Conservation (phyloP, 805 yeast genomes). For the Kluyveromyces dobzhanskii region DNA sequence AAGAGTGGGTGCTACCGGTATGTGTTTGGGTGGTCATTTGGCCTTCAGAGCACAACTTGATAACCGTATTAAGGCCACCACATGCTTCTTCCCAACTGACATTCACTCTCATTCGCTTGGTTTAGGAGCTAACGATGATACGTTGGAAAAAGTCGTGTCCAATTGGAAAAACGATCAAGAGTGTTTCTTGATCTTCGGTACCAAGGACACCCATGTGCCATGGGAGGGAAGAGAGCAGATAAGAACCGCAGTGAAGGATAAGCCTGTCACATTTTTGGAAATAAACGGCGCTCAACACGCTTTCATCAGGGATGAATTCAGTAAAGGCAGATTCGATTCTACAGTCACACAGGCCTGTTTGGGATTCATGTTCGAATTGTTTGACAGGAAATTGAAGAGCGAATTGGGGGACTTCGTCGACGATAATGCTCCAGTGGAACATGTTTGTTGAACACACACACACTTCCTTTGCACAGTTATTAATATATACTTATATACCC, state of each 20-base stretch:
- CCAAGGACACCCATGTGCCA: conserved; percentile 73
- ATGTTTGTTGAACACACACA: conserved; percentile 54
- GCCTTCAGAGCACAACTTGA: conserved; percentile 63
- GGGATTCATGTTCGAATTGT: conserved; percentile 61
- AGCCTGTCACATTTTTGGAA: conserved; percentile 63
- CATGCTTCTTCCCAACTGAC: conserved; percentile 75
- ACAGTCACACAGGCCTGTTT: conserved; percentile 61
- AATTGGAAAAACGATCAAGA: conserved; percentile 50
- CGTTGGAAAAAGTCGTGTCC: conserved; percentile 43
- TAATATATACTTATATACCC: too few relatives aligned
- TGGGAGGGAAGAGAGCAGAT: conserved; percentile 69
- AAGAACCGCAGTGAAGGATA: conserved; percentile 48
- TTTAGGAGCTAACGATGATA: conserved; percentile 54
- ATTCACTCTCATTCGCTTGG: conserved; percentile 65
- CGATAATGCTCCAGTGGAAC: conserved; percentile 41
- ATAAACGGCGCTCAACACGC: conserved; percentile 79
- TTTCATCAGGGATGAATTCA: conserved; percentile 66
- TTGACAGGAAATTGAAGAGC: conserved; percentile 55
- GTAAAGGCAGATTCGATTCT: conserved; percentile 79
- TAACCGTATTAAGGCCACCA: conserved; percentile 54
- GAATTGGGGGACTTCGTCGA: conserved; percentile 62
- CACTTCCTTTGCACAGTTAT: too few relatives aligned
- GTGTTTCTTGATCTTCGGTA: conserved; percentile 63
- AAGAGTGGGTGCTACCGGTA: conserved; percentile 68
- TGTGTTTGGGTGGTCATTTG: conserved; percentile 81